Conservation (phyloP, 2,329 filamentous ascomycete species). For the Aurifilum marmelostoma region DNA sequence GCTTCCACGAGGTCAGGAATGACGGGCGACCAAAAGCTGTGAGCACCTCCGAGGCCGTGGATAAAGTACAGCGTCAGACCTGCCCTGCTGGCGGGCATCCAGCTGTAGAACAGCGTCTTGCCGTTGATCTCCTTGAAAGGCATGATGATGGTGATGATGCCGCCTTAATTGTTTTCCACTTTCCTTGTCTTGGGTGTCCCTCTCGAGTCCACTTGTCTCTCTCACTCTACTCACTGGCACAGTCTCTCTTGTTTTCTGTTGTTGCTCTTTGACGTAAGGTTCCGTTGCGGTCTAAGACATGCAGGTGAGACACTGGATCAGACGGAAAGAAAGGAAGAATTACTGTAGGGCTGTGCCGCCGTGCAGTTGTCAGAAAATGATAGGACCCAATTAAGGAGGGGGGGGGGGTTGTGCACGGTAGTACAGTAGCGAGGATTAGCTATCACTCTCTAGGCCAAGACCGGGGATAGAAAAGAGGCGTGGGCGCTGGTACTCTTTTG, state of each 20-base stretch:
- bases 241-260: not conserved
- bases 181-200: not conserved
- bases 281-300: not conserved
- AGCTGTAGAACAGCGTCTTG: conserved; percentile 29
- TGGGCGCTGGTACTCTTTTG: conserved; percentile 8
- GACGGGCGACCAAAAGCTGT: conserved; percentile 28
- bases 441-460: conserved; percentile 1
- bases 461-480: not conserved
- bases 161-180: too few species aligned
- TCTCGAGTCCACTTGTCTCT: not conserved
- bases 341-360: not conserved
- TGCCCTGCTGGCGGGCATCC: conserved; percentile 25
- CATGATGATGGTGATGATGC: conserved; percentile 8
- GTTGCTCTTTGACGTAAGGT: not conserved
- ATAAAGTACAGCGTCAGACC: conserved; percentile 29
- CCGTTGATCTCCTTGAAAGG: conserved; percentile 28
- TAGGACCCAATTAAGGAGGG: not conserved
- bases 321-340: not conserved
- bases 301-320: not conserved
- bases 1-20: conserved; percentile 28
- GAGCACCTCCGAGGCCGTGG: conserved; percentile 26
- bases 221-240: not conserved
- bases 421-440: not conserved
- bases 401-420: not conserved
- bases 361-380: not conserved